Evolutionary conservation across 441 rosid genomes (phyloP), one percentile per base, ranked within the genome.

Genomic region (Populus hybrid): DNA sequence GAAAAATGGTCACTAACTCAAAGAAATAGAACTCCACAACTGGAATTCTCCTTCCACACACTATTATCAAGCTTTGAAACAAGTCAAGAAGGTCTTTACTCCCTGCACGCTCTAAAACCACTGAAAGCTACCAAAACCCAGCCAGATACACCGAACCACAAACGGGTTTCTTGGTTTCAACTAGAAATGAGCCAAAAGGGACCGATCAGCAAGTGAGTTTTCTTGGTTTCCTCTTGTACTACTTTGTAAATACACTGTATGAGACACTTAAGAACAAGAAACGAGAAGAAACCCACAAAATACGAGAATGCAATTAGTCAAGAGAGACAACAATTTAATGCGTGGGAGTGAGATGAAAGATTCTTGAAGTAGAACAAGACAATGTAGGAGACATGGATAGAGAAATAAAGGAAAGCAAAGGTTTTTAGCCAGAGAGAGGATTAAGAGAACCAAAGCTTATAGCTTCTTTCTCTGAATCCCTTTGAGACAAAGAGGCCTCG

Each of bases 311-410:
- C 35, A 36, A 76, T 64, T 57, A 80, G 67, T 75, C 80, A 82
- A 81, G 79, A 76, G 66, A 76, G 83, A 84, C 75, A 80, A 71
- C 54, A 74, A 84, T 88, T 88, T 83, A 86, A 87, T 85, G 88
- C 88, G 88, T 84, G 88, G 90, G 85, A 89, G 86, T 83, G 92
- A 90, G 91, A 87, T 14, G 65, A 76, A 89, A 87, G 89, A 87
- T 88, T 88, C 92, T 88, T 90, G 87, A 86, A 87, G 90, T 79
- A 88, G 86, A 88, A 85, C 86, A 86, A 88, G 97, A 83, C 93
- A 87, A 91, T 92, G 91, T 75, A 81, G 91, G 86, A 91, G 90
- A 86, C 87, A 84, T 34, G 38, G 79, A 84, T 78, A 83, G 83
- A 78, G 66, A 81, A 67, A 75, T 23, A 79, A 78, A 24, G 78